Base-by-base conservation (phyloP, 495 filamentous ascomycete species). In the Parmelia sp. region DNA sequence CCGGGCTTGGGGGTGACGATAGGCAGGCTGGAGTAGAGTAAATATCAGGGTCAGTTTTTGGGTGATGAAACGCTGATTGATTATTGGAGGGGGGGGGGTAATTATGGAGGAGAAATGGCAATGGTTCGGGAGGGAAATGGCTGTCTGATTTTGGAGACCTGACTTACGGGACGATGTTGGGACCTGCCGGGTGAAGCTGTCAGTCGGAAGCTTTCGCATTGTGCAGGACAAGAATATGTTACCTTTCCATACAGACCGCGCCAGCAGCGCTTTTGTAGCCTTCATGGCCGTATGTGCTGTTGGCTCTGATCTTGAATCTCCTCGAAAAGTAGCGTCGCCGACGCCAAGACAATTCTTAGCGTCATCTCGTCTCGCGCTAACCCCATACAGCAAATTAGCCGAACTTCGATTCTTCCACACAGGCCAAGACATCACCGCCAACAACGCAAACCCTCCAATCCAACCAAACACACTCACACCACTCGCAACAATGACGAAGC, bases 401-500 rank as follows among this genome's bases (percentile, higher is more conserved):
- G 61, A 63, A 11, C 21, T 7, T 58, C 36, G 61, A 57, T 56
- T 35, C 35, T 58, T 58, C 31, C 23, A 0, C 45, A 40, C 47
- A 51, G 8, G 23, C 4, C 8, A 47, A 29, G 27, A 23, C 53
- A 58, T 45, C 39, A 17, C 19, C 56, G 39, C 21, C 62, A 49
- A 19, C 11, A 58, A 1, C 19, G 23, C 47, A 40, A 23, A 25
- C 15, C 25, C 53, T 33, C n/a, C 47, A 21, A 25, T 33, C 55
- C 17, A 27, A 36, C 10, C 35, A 5, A 36, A 5, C 35, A 36
- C 10, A n/a, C 25, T 36, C 35, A 14, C 8, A 57, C 49, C 49
- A 21, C 0, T 40, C 76, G 65, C 49, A 84, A 91, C 87, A 77
- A 96, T 96, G 91, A 93, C 91, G 74, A 96, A 96, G 83, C 86